Conservation (phyloP, 768 basidiomycete genomes). For the Boletales sp. region DNA sequence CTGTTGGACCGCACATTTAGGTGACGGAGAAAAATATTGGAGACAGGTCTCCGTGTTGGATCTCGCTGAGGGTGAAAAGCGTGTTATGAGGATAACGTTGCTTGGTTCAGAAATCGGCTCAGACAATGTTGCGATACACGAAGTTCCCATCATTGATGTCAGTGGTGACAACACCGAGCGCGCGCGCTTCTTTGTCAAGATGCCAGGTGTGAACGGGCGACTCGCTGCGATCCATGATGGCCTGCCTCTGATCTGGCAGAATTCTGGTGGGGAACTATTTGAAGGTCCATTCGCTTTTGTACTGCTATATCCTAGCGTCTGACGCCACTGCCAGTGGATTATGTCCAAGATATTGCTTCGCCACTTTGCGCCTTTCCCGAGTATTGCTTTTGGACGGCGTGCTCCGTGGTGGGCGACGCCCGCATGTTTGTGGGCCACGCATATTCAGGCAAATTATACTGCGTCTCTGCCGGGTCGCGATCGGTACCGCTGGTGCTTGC, state of each 20-base stretch:
- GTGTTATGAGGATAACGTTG: slow-evolving; percentile 25
- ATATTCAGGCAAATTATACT: slow-evolving; percentile 61
- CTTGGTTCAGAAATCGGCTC: slow-evolving; percentile 38
- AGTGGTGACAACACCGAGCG: slow-evolving; percentile 1
- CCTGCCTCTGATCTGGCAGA: slow-evolving; percentile 39
- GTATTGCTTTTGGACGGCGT: slow-evolving; percentile 51
- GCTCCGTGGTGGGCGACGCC: slow-evolving; percentile 13
- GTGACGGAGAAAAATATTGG: slow-evolving; percentile 13
- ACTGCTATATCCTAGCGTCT: slow-evolving; percentile 4
- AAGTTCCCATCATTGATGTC: slow-evolving; percentile 7
- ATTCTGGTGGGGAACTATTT: slow-evolving; percentile 45
- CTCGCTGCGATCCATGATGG: slow-evolving; percentile 31
- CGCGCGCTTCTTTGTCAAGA: slow-evolving; percentile 6
- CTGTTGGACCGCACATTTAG: slow-evolving; percentile 31
- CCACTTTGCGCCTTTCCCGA: slow-evolving; percentile 47
- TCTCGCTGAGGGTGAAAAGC: background rate
- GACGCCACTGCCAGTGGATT: slow-evolving; percentile 13
- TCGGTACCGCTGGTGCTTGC: slow-evolving; percentile 37
- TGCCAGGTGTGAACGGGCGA: slow-evolving; percentile 46
- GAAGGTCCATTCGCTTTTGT: slow-evolving; percentile 32
- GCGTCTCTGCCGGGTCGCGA: slow-evolving; percentile 32
- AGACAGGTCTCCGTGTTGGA: slow-evolving; percentile 30
- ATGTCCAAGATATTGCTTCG: slow-evolving; percentile 14
- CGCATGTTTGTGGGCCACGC: slow-evolving; percentile 61
- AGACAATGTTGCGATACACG: slow-evolving; percentile 34